Base-by-base conservation (phyloP, 345 rosid genomes). In the Xanthoceras sorbifolium region DNA sequence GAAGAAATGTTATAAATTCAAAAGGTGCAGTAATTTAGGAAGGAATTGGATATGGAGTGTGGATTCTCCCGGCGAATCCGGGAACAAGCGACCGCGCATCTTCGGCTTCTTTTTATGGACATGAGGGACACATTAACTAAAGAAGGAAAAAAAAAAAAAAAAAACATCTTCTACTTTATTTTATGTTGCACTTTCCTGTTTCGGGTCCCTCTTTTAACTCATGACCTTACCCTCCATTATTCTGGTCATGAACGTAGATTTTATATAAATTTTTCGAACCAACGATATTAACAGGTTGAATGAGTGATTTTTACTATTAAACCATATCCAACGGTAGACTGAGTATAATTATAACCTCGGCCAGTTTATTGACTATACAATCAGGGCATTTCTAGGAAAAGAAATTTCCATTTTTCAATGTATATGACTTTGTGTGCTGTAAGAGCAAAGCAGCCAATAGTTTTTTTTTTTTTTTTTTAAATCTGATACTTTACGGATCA, bases 41-140 rank as follows among this genome's bases (percentile, higher is more conserved):
- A 61, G 3, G 5, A 38, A 55, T 57, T n/a, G 44, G 25, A 52
- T 15, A 20, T 10, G 25, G 29, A 48, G 64, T 23, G 59, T 28
- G 34, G 32, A 62, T 70, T 78, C 55, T 44, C 12, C 69, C 70
- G 71, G 26, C 8, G 60, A 69, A 74, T 73, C 78, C 78, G 74
- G 77, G 15, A 64, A n/a, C 25, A 12, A 50, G 9, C 23, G 69
- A 17, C 34, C 20, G 70, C 31, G 9, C 18, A 12, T 44, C n/a
- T 26, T 68, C 31, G 7, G 18, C 63, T 50, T 28, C 70, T 79
- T 79, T 79, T 79, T 3, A 61, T 20, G 77, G 73, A 68, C 65
- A 67, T n/a, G 63, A 70, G 25, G 64, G 62, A 20, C 62, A 50
- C 73, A 57, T 5, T 22, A 31, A 29, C 40, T 71, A 65, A 65